Percentiles rank a stretch among this genome's conserved stretches.
Evolutionary conservation across 345 rosid genomes (phyloP).

Genomic region (Arabidopsis arenosa): DNA sequence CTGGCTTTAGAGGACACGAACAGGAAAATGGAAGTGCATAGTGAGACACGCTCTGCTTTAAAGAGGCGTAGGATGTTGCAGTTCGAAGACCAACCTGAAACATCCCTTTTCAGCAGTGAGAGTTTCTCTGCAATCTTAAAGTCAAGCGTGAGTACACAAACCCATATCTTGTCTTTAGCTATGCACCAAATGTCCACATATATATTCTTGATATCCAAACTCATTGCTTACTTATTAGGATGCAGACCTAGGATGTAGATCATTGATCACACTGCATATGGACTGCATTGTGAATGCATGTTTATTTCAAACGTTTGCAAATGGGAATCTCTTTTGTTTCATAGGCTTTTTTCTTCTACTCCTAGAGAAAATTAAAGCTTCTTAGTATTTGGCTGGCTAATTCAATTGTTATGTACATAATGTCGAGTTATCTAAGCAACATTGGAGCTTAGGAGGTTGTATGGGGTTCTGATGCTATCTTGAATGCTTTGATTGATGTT

Average conservation of each 20-base stretch:
- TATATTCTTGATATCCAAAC: background rate
- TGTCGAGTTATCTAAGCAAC: background rate
- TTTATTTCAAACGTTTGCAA: background rate
- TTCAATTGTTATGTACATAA: conserved; percentile 2
- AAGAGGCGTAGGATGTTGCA: conserved; percentile 96
- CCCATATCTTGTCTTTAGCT: conserved; percentile 9
- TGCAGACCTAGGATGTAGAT: conserved; percentile 9
- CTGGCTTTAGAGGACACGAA: conserved; percentile 52
- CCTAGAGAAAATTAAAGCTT: conserved; percentile 5
- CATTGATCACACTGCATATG: background rate
- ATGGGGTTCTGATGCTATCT: background rate
- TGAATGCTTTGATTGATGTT: conserved; percentile 8
- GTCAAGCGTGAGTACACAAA: conserved; percentile 60
- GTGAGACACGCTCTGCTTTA: conserved; percentile 59
- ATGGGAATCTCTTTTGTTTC: background rate
- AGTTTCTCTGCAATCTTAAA: conserved; percentile 67
- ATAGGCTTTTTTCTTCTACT: background rate
- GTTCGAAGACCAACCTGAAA: conserved; percentile 66
- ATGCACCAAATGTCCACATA: background rate
- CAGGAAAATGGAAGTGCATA: conserved; percentile 58
- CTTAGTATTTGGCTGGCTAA: background rate
- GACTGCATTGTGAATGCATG: background rate
- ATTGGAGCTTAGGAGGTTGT: conserved; percentile 7
- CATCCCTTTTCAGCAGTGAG: conserved; percentile 64
- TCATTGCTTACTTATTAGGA: conserved; percentile 10